Percentiles rank a stretch among this genome's conserved stretches.
Evolutionary conservation across 2,329 filamentous ascomycete species (phyloP).

Genomic region (Nakataea oryzae): DNA sequence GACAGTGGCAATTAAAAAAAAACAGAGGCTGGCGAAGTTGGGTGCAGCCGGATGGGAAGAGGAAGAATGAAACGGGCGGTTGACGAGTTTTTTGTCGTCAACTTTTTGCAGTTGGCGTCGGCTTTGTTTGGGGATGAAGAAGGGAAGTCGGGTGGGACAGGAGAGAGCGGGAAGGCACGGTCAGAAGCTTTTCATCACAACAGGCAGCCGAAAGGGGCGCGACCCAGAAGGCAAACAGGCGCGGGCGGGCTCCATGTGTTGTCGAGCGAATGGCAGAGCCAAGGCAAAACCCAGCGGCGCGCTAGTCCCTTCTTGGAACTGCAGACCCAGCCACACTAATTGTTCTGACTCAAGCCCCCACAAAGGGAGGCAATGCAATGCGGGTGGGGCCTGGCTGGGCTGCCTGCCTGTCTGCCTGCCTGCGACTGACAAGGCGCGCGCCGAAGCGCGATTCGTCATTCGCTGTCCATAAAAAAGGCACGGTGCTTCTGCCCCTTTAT

Average conservation of each 20-base stretch:
- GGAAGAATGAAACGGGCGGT: constrained; percentile 9
- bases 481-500: background rate
- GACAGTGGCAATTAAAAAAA: background rate
- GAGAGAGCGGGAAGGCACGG: background rate
- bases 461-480: background rate
- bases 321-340: background rate
- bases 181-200: background rate
- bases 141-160: constrained; percentile 8
- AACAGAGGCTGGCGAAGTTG: constrained; percentile 19
- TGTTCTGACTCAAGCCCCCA: background rate
- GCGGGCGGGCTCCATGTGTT: background rate
- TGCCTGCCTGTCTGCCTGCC: background rate
- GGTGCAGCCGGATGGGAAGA: constrained; percentile 17
- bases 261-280: background rate
- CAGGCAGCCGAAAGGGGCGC: background rate
- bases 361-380: background rate
- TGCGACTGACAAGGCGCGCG: background rate
- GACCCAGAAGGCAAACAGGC: background rate
- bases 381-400: background rate
- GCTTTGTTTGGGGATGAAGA: constrained; percentile 7
- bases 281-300: background rate
- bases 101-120: constrained; percentile 8
- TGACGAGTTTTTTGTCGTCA: constrained; percentile 3
- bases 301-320: background rate
- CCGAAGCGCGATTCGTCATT: background rate